A percentile compares a stretch with the other conserved stretches of the same genome.
Evolutionary conservation across 2,329 filamentous ascomycete species (phyloP).

Genomic region (Mycogone perniciosa): DNA sequence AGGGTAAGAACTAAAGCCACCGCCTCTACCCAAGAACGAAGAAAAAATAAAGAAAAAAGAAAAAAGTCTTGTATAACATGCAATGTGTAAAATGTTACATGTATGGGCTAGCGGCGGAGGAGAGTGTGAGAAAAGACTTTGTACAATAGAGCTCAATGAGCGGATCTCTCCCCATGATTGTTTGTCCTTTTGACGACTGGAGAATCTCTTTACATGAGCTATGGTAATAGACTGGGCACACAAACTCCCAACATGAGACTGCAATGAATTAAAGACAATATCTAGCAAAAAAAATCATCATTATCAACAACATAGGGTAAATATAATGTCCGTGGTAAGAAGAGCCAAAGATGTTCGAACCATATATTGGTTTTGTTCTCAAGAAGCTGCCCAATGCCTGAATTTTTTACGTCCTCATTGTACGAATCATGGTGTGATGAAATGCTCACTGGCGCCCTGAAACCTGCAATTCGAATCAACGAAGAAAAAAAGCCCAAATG

Average conservation of each 20-base stretch:
- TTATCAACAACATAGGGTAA: not conserved
- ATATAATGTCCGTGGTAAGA: too few relatives aligned
- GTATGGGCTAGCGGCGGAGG: not conserved
- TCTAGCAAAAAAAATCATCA: not conserved
- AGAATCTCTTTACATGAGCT: constrained; percentile 1
- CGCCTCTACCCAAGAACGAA: constrained; percentile 7
- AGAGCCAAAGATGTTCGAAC: too few relatives aligned
- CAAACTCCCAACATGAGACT: constrained; percentile 9
- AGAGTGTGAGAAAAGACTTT: constrained; percentile 4
- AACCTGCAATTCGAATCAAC: not conserved
- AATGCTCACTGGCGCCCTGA: not conserved
- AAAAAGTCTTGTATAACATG: constrained; percentile 7
- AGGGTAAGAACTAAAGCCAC: constrained; percentile 20
- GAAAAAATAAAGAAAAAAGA: not conserved
- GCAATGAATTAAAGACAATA: not conserved
- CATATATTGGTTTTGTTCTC: too few relatives aligned
- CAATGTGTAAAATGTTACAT: not conserved
- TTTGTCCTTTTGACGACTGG: not conserved
- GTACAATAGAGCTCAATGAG: constrained; percentile 14
- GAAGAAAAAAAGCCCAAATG: not conserved
- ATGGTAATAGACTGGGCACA: constrained; percentile 15
- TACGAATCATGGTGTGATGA: not conserved
- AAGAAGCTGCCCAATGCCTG: too few relatives aligned
- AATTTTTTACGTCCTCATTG: too few relatives aligned
- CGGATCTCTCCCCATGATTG: not conserved